Evolutionary conservation across 169 alveolate genomes (phyloP), one percentile per base, ranked within the genome.

Genomic region (Cryptosporidium sp.): DNA sequence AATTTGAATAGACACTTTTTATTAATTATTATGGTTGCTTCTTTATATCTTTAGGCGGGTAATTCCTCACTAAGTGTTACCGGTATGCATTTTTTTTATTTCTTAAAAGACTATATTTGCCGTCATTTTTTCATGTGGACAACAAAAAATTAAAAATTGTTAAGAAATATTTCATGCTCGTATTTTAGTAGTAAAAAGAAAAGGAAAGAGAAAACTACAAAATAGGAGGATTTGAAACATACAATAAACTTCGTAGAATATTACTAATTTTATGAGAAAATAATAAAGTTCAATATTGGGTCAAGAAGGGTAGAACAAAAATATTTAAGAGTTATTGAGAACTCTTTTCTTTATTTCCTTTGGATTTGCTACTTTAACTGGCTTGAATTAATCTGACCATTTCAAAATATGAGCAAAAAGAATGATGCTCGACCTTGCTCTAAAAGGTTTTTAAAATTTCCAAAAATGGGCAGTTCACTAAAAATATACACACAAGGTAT

Each of bases 401-500:
- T 9, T 5, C 35, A 23, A n/a, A 56, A 21, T 23, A 56, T 56
- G 67, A 56, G 37, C 18, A 56, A 29, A 56, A 21, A n/a, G n/a
- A 12, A 26, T 56, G 29, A 26, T 56, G 12, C 35, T 23, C 29
- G 18, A 10, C 18, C 35, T 26, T 8, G 3, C 35, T 29, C 31
- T 56, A 56, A 10, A 26, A 10, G 35, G 67, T 56, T 56, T n/a
- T 56, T 26, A 26, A 56, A 26, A 56, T n/a, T 56, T n/a, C 37
- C 67, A 23, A 56, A 16, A 16, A 21, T 56, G 0, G 37, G 35
- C 31, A 56, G 18, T 7, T 3, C 37, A 23, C 18, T 56, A 10
- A 56, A 8, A n/a, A 56, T 26, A 16, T 10, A 21, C 67, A 56
- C 67, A 56, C 67, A 56, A 56, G 67, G 67, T 56, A 56, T 6